phyloP scores from a whole-genome alignment of 495 filamentous ascomycete genomes.

The Parmelia sp. region DNA sequence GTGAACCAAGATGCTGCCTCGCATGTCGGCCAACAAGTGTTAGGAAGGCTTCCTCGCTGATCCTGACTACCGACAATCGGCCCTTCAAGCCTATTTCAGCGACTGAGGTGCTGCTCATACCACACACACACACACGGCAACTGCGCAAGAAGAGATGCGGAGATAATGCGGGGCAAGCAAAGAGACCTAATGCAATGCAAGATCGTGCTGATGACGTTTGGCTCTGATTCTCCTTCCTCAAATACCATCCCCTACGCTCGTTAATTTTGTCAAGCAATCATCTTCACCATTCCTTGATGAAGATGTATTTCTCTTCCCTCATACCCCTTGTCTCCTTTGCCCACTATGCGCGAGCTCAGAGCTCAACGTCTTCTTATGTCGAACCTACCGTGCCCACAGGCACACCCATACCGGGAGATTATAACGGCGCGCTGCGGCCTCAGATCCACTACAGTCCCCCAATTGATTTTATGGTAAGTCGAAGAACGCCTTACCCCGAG shows the following conservation, averaged over 20 bases:
- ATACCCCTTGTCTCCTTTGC: not conserved
- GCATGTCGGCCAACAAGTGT: not conserved
- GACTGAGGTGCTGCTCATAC: not conserved
- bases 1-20: not conserved
- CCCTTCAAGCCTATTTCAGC: not conserved
- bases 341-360: slow-evolving; percentile 18
- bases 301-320: slow-evolving; percentile 7
- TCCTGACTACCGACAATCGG: not conserved
- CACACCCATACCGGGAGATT: slow-evolving; percentile 35
- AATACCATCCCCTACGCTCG: not conserved
- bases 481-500: not conserved
- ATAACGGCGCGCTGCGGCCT: slow-evolving; percentile 42
- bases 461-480: slow-evolving; percentile 43
- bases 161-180: slow-evolving; percentile 1
- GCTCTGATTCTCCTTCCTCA: not conserved
- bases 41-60: not conserved
- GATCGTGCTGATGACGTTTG: not conserved
- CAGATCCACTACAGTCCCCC: slow-evolving; percentile 51
- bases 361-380: slow-evolving; percentile 23
- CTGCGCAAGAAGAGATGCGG: not conserved
- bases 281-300: not conserved
- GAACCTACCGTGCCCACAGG: slow-evolving; percentile 36
- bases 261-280: not conserved
- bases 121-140: not conserved
- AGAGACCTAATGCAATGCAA: not conserved